A percentile compares a stretch with the other conserved stretches of the same genome.
Conservation (phyloP, 2,329 filamentous ascomycete genomes). For the Xylaria sp. region DNA sequence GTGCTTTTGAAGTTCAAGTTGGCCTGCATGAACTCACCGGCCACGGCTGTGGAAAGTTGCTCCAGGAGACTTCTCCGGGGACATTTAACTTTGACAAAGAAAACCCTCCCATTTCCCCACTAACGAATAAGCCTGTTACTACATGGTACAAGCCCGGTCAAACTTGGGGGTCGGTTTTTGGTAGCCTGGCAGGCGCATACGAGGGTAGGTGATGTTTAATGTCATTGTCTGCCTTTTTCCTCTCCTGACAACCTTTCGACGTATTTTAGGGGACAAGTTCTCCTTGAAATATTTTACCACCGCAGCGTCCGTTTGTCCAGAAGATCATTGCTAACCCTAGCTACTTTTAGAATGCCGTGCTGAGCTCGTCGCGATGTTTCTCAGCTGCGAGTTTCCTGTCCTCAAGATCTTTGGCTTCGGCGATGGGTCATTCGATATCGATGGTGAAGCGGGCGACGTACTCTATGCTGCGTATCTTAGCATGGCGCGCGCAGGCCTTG, state of each 20-base stretch:
- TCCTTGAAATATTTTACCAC: too few relatives aligned
- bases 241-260: too few relatives aligned
- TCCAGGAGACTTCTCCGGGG: constrained; percentile 85
- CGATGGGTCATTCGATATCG: constrained; percentile 73
- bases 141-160: constrained; percentile 95
- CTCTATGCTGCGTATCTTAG: constrained; percentile 87
- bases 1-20: constrained; percentile 93
- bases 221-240: neutral
- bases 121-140: constrained; percentile 76
- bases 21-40: constrained; percentile 87
- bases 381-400: constrained; percentile 85
- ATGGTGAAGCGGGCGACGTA: constrained; percentile 80
- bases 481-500: constrained; percentile 93
- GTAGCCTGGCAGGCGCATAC: constrained; percentile 83
- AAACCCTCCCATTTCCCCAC: constrained; percentile 80
- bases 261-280: too few relatives aligned
- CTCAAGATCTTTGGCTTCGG: constrained; percentile 92
- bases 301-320: too few relatives aligned
- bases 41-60: constrained; percentile 90
- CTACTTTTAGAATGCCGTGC: constrained; percentile 80
- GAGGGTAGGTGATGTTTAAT: constrained; percentile 52
- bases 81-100: constrained; percentile 86
- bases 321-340: constrained; percentile 2
- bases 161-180: constrained; percentile 94
- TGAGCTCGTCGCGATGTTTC: constrained; percentile 90